These are phyloP conservation scores for carrot (Daucus carota) DNA, from an alignment of 129 eudicot genomes.

Conservation along the genomic window DH1_v3.0 NC_030385.2:11062501-11063000, in stretches of 20 bases:
- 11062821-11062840: too few relatives aligned
- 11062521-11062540: conserved; percentile 89
- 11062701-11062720: neutral
- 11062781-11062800: too few relatives aligned
- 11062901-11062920: conserved; percentile 35
- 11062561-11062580: conserved; percentile 49
- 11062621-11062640: conserved; percentile 67
- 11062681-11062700: neutral
- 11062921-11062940: conserved; percentile 42
- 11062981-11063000: conserved; percentile 53
- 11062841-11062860: too few relatives aligned
- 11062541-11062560: conserved; percentile 66
- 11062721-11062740: neutral
- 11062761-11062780: too few relatives aligned
- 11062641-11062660: conserved; percentile 74
- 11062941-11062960: conserved; percentile 53
- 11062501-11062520: conserved; percentile 88
- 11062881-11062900: conserved; percentile 85
- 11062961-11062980: conserved; percentile 44
- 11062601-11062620: conserved; percentile 38
- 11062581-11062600: conserved; percentile 65
- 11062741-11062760: too few relatives aligned
- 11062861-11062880: conserved; percentile 13
- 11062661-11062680: conserved; percentile 5
- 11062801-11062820: too few relatives aligned